Conservation (phyloP, 2,329 filamentous ascomycete genomes). For the Fusarium sp. region DNA sequence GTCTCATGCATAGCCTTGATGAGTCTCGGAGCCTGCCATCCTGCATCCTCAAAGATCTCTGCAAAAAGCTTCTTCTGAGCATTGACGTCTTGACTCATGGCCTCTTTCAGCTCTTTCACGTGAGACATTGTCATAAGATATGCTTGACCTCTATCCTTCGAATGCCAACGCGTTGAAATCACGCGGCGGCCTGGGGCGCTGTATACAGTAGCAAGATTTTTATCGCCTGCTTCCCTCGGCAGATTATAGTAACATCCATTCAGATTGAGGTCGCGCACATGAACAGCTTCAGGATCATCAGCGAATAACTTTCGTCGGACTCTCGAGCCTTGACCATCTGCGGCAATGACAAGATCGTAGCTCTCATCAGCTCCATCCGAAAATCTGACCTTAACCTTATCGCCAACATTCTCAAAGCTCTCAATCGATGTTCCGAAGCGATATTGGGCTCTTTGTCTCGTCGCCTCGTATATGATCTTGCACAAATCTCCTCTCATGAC, state of each 20-base stretch:
- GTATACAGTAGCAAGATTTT: slow-evolving; percentile 22
- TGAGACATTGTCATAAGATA: slow-evolving; percentile 46
- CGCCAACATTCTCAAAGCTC: slow-evolving; percentile 9
- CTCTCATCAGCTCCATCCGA: slow-evolving; percentile 1
- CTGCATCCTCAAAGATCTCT: slow-evolving; percentile 54
- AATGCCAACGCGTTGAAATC: slow-evolving; percentile 29
- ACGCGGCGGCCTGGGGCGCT: slow-evolving; percentile 12
- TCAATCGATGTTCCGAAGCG: slow-evolving; percentile 20
- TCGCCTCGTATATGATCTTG: slow-evolving; percentile 57
- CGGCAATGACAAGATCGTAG: slow-evolving; percentile 26
- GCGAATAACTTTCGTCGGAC: slow-evolving; percentile 4
- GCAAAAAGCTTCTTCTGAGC: slow-evolving; percentile 53
- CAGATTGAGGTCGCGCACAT: slow-evolving; percentile 7
- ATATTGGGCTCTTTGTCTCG: slow-evolving; percentile 33
- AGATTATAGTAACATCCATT: slow-evolving; percentile 25
- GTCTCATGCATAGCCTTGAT: slow-evolving; percentile 48
- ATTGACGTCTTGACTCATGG: slow-evolving; percentile 33
- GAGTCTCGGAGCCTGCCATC: slow-evolving; percentile 56
- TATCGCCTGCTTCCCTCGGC: neutral
- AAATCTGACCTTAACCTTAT: slow-evolving; percentile 21
- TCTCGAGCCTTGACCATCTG: slow-evolving; percentile 27
- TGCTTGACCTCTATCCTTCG: slow-evolving; percentile 37
- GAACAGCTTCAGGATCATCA: slow-evolving; percentile 12
- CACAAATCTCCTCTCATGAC: slow-evolving; percentile 68
- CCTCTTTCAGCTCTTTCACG: slow-evolving; percentile 39